These are phyloP conservation scores for Chlamydomonas incerta DNA, from an alignment of 139 green algal genomes.

Conservation along the genomic window DNA sequence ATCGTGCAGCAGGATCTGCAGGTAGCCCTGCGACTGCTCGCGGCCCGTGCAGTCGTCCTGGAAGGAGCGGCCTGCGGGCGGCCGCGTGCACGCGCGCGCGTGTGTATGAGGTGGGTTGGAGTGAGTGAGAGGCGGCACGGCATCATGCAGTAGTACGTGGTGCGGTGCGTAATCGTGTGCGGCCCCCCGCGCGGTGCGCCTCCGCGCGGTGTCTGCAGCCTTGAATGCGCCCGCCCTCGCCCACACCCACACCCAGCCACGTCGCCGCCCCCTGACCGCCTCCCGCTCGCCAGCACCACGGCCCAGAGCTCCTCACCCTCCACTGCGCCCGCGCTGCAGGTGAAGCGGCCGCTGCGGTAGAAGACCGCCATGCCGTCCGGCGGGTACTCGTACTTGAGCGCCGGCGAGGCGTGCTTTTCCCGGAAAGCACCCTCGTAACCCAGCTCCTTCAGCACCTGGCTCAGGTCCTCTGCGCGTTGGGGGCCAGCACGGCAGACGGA, in stretches of 20 bases:
- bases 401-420: conserved; percentile 63
- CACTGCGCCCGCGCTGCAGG: neutral
- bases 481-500: too few species aligned
- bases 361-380: conserved; percentile 70
- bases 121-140: too few species aligned
- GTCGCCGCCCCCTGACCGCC: too few species aligned
- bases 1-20: conserved; percentile 52
- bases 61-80: conserved; percentile 42
- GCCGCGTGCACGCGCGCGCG: too few species aligned
- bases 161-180: too few species aligned
- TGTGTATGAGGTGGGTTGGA: too few species aligned
- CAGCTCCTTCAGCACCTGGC: conserved; percentile 7
- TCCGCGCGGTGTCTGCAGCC: too few species aligned
- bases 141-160: too few species aligned
- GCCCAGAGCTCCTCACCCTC: neutral
- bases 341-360: conserved; percentile 57
- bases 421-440: conserved; percentile 59
- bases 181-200: too few species aligned
- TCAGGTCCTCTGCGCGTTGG: conserved; percentile 46
- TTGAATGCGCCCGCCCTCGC: too few species aligned
- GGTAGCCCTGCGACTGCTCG: conserved; percentile 58
- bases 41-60: conserved; percentile 31
- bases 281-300: too few species aligned
- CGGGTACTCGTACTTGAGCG: conserved; percentile 52
- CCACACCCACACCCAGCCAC: too few species aligned